Evolutionary conservation across 805 yeast genomes (phyloP).

Genomic region (Saccharomycopsis javanensis): DNA sequence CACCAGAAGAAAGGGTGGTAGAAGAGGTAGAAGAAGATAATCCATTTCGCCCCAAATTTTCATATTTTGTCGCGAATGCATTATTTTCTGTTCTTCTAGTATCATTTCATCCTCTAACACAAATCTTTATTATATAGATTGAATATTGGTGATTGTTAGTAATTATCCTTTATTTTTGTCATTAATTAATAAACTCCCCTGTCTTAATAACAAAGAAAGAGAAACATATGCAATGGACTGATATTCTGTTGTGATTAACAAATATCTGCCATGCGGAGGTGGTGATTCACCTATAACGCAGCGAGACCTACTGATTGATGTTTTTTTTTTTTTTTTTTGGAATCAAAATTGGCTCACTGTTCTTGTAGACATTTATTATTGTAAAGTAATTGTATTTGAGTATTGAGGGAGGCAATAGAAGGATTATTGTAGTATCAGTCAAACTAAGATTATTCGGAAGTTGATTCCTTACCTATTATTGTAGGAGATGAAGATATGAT

Average conservation of each 20-base stretch:
- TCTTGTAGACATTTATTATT: background rate
- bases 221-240: background rate
- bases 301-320: constrained; percentile 1
- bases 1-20: constrained; percentile 99
- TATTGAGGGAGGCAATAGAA: too few relatives aligned
- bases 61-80: background rate
- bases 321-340: constrained; percentile 1
- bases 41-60: constrained; percentile 1
- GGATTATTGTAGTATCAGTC: too few relatives aligned
- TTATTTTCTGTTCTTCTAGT: background rate
- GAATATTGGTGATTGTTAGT: background rate
- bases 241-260: background rate
- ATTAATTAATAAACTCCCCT: constrained; percentile 3
- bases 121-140: background rate
- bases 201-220: constrained; percentile 1
- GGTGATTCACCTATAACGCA: constrained; percentile 3
- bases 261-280: background rate
- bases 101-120: background rate
- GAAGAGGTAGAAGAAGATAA: constrained; percentile 99
- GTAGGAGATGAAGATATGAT: too few relatives aligned
- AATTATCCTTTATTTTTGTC: background rate
- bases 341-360: constrained; percentile 2
- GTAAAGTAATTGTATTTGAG: too few relatives aligned
- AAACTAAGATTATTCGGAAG: too few relatives aligned
- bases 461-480: too few relatives aligned